Conservation (phyloP, 331 rosid species). For the Telfairia occidentalis region DNA sequence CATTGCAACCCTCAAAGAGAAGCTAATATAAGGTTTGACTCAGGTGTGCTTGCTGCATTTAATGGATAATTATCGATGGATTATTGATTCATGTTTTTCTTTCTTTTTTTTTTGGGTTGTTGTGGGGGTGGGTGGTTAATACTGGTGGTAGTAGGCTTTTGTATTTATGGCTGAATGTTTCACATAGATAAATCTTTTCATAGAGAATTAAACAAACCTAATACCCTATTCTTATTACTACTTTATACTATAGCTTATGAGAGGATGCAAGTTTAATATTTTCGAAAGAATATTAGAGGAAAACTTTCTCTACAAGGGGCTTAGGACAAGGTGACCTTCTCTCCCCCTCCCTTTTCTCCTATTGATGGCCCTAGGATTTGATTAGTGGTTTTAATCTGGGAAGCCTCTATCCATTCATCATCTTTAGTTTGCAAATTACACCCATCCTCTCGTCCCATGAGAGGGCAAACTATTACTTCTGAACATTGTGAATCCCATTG, state of each 20-base stretch:
- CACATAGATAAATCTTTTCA: neutral
- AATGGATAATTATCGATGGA: constrained; percentile 6
- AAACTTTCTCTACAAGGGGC: neutral
- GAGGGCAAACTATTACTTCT: neutral
- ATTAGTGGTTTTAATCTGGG: neutral
- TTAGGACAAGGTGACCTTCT: neutral
- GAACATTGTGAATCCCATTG: neutral
- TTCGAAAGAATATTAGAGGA: neutral
- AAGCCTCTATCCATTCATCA: neutral
- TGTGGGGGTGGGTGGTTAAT: neutral
- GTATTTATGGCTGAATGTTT: neutral
- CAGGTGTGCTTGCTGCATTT: constrained; percentile 40
- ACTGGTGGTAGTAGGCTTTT: neutral
- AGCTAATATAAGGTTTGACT: constrained; percentile 89
- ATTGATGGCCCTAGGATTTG: neutral
- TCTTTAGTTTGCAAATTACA: neutral
- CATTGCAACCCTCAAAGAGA: constrained; percentile 69
- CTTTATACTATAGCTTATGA: neutral
- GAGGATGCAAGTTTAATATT: neutral
- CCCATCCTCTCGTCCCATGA: neutral
- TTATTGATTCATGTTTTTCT: neutral
- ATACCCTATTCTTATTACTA: neutral
- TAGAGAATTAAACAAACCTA: neutral
- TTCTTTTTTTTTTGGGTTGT: neutral
- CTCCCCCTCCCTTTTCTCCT: neutral